A percentile compares a stretch with the other conserved stretches of the same genome.
Conservation (phyloP, 129 eudicot species). For the Helianthus tuberosus region DNA sequence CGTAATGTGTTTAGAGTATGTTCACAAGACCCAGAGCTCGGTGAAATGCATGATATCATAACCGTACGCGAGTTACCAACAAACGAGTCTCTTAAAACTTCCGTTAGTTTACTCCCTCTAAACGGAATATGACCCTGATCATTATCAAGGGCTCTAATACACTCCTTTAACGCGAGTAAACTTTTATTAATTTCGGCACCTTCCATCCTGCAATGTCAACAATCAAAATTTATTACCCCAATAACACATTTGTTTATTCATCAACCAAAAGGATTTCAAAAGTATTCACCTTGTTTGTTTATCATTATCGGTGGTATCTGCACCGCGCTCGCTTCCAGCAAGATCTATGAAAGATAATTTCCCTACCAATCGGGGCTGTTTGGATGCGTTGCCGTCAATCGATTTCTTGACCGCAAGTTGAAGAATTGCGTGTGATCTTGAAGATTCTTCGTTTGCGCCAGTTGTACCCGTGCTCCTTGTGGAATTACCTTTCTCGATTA, state of each 20-base stretch:
- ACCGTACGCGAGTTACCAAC: slow-evolving; percentile 79
- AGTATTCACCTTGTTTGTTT: slow-evolving; percentile 59
- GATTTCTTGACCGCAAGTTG: slow-evolving; percentile 68
- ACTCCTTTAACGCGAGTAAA: slow-evolving; percentile 79
- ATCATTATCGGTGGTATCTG: slow-evolving; percentile 85
- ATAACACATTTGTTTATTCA: slow-evolving; percentile 7
- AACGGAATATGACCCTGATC: slow-evolving; percentile 81
- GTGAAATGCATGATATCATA: slow-evolving; percentile 86
- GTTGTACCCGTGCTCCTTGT: slow-evolving; percentile 81
- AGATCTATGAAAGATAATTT: slow-evolving; percentile 79
- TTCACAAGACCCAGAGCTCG: slow-evolving; percentile 81
- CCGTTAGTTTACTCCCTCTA: slow-evolving; percentile 79
- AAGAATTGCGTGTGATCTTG: slow-evolving; percentile 82
- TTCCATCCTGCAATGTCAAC: slow-evolving; percentile 60
- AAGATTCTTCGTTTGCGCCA: slow-evolving; percentile 88
- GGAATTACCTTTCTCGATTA: slow-evolving; percentile 73
- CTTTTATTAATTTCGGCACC: slow-evolving; percentile 88
- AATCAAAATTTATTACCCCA: slow-evolving; percentile 1
- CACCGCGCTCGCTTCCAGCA: slow-evolving; percentile 90
- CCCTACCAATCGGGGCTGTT: slow-evolving; percentile 61
- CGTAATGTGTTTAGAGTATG: slow-evolving; percentile 77
- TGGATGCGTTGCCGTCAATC: slow-evolving; percentile 59
- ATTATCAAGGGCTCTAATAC: slow-evolving; percentile 81
- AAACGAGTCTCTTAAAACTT: slow-evolving; percentile 78
- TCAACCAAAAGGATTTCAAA: not conserved